Conservation (phyloP, 352 stramenopile genomes). For the Globisporangium abappressorium region DNA sequence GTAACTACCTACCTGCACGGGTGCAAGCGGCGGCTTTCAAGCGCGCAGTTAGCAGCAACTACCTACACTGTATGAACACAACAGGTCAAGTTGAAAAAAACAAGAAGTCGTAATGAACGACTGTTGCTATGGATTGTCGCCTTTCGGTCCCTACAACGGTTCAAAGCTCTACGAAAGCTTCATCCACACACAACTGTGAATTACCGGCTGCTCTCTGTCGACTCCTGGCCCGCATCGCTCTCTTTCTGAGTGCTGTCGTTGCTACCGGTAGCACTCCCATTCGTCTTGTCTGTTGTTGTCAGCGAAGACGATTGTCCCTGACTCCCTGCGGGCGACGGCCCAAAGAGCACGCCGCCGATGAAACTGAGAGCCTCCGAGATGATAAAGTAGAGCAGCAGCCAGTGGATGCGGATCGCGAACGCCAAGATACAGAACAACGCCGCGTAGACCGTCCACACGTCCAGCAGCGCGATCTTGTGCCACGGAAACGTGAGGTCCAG, state of each 20-base stretch:
- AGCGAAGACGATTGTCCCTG: constrained; percentile 4
- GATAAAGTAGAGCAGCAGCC: constrained; percentile 64
- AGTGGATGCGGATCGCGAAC: constrained; percentile 58
- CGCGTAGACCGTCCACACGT: constrained; percentile 78
- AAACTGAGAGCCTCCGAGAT: constrained; percentile 43
- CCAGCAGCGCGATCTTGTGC: constrained; percentile 76
- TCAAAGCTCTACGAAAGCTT: neutral
- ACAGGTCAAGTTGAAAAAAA: too few relatives aligned
- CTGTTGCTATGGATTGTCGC: neutral
- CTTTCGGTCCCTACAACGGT: neutral
- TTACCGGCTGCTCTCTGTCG: neutral
- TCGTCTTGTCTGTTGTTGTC: neutral
- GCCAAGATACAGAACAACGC: constrained; percentile 67
- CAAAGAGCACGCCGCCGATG: constrained; percentile 42
- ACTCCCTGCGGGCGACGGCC: constrained; percentile 10
- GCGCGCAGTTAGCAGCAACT: too few relatives aligned
- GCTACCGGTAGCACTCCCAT: neutral
- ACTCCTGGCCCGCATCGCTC: neutral
- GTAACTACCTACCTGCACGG: neutral
- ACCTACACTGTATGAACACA: neutral
- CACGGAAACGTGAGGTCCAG: constrained; percentile 64
- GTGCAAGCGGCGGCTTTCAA: too few relatives aligned
- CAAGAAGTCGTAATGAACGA: too few relatives aligned
- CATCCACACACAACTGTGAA: neutral
- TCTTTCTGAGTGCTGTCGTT: neutral